These are phyloP conservation scores for Zygoascus sp. DNA, from an alignment of 1,139 yeast species.

Conservation along the genomic window DNA sequence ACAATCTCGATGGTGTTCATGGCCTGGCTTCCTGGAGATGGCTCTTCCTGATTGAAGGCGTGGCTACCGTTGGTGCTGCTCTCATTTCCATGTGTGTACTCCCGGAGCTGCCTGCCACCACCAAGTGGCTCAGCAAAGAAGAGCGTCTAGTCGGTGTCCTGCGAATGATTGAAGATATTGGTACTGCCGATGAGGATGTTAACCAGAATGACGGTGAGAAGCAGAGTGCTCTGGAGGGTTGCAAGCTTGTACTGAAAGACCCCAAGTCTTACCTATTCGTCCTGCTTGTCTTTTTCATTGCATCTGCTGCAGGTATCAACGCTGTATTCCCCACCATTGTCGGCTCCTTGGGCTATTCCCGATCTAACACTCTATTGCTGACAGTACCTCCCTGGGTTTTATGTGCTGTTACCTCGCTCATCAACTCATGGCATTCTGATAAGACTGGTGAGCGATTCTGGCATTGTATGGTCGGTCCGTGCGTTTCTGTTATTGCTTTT, in stretches of 20 bases:
- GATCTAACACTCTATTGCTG: conserved; percentile 48
- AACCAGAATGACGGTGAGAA: conserved; percentile 15
- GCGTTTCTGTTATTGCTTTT: conserved; percentile 45
- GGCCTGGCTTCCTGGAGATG: conserved; percentile 45
- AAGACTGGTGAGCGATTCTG: conserved; percentile 51
- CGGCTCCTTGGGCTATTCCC: conserved; percentile 47
- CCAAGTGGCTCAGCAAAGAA: conserved; percentile 31
- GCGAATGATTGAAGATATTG: conserved; percentile 23
- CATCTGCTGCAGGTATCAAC: conserved; percentile 52
- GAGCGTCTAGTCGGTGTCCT: conserved; percentile 23
- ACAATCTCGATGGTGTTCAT: conserved; percentile 20
- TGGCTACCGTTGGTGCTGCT: conserved; percentile 29
- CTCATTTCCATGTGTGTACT: conserved; percentile 29
- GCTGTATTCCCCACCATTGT: conserved; percentile 61
- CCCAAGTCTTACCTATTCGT: conserved; percentile 37
- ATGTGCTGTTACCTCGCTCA: conserved; percentile 50
- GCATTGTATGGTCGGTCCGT: conserved; percentile 47
- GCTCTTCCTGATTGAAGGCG: conserved; percentile 46
- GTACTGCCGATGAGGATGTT: conserved; percentile 22
- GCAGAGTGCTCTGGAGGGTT: conserved; percentile 17
- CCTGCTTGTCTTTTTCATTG: conserved; percentile 19
- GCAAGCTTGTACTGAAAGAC: conserved; percentile 19
- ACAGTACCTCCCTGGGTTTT: conserved; percentile 59
- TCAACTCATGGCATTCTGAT: conserved; percentile 58
- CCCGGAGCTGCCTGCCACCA: conserved; percentile 46